These are phyloP conservation scores for Nissolia schottii DNA, from an alignment of 306 rosid species.

Conservation along the genomic window DNA sequence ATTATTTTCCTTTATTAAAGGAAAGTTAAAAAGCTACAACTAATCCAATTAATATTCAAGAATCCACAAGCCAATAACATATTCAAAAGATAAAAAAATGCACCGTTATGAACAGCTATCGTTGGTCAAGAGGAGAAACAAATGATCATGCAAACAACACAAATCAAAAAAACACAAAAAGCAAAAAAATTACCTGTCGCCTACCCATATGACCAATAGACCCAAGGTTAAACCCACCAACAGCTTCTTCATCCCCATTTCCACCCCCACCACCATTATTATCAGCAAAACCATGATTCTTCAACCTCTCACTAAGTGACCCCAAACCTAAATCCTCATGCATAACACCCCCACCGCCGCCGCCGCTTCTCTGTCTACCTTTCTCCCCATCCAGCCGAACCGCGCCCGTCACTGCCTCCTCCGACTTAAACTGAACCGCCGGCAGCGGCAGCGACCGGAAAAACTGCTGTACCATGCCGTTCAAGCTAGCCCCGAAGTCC, in stretches of 20 bases:
- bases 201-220: conserved; percentile 64
- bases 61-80: conserved; percentile 1
- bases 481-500: conserved; percentile 84
- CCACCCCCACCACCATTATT: conserved; percentile 43
- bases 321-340: conserved; percentile 62
- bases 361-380: conserved; percentile 45
- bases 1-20: not conserved
- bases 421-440: conserved; percentile 60
- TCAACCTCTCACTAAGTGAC: conserved; percentile 47
- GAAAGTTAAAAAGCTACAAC: not conserved
- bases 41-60: conserved; percentile 9
- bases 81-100: not conserved
- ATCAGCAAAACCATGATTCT: conserved; percentile 55
- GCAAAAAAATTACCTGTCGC: conserved; percentile 57
- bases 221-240: conserved; percentile 57
- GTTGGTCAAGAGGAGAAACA: not conserved
- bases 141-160: not conserved
- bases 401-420: conserved; percentile 35
- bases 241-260: conserved; percentile 57
- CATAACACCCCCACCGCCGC: conserved; percentile 34
- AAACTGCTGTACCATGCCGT: conserved; percentile 89
- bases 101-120: not conserved
- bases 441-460: conserved; percentile 74
- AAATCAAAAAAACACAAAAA: not conserved
- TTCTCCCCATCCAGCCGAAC: conserved; percentile 46